phyloP scores from a whole-genome alignment of 257 asterid genomes.

The Fraxinus pennsylvanica region DNA sequence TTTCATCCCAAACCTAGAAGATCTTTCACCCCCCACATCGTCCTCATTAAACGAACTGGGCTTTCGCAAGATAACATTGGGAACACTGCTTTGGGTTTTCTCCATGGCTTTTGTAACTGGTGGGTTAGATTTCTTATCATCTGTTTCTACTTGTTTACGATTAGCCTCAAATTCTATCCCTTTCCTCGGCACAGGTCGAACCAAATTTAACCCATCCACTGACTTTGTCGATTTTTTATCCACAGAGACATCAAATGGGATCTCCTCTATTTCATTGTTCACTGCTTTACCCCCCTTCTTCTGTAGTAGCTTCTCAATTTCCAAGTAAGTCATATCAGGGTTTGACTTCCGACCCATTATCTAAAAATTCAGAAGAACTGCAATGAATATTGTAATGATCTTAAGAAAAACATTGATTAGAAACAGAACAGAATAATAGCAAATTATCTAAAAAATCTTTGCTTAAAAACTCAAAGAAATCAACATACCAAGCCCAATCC shows the following conservation, averaged over 20 bases:
- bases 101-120: slow-evolving; percentile 33
- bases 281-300: slow-evolving; percentile 53
- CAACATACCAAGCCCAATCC: not conserved
- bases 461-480: not conserved
- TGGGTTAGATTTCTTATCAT: slow-evolving; percentile 27
- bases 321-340: slow-evolving; percentile 76
- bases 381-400: slow-evolving; percentile 21
- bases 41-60: slow-evolving; percentile 53
- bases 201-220: slow-evolving; percentile 64
- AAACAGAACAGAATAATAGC: slow-evolving; percentile 6
- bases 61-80: slow-evolving; percentile 80
- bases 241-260: slow-evolving; percentile 54
- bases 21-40: slow-evolving; percentile 47
- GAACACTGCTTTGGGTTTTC: slow-evolving; percentile 53
- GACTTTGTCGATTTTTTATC: slow-evolving; percentile 44
- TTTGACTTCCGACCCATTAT: slow-evolving; percentile 76
- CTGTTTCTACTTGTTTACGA: slow-evolving; percentile 35
- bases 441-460: not conserved
- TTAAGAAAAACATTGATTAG: slow-evolving; percentile 9
- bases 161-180: slow-evolving; percentile 60
- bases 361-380: slow-evolving; percentile 41
- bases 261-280: slow-evolving; percentile 52
- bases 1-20: slow-evolving; percentile 54
- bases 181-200: slow-evolving; percentile 69
- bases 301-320: slow-evolving; percentile 64